Conservation (phyloP, 75 land plant genomes). For the Pinus taeda region DNA sequence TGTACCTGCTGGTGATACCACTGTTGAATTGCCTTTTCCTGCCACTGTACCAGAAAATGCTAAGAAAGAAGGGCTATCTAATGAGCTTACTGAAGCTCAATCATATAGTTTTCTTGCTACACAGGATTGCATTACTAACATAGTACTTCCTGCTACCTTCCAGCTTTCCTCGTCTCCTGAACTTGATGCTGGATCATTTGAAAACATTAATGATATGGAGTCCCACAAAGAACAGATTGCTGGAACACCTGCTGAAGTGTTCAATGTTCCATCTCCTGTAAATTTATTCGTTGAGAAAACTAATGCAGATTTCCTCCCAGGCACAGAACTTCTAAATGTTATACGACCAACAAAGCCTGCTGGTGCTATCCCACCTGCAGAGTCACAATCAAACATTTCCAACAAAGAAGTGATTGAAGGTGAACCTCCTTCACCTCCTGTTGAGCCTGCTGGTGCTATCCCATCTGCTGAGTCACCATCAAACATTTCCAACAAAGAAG, state of each 20-base stretch:
- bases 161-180: neutral
- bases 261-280: neutral
- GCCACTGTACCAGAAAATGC: neutral
- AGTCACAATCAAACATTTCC: neutral
- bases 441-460: conserved; percentile 9
- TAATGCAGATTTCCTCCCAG: neutral
- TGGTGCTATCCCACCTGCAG: neutral
- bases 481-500: neutral
- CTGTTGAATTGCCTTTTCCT: neutral
- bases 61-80: neutral
- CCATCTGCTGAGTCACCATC: neutral
- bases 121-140: neutral
- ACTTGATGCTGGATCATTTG: neutral
- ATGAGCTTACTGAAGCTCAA: neutral
- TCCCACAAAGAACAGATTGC: neutral
- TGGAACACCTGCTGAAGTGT: neutral
- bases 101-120: neutral
- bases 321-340: neutral
- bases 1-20: neutral
- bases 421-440: conserved; percentile 7
- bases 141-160: neutral
- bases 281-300: neutral
- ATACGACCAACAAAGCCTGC: conserved; percentile 10
- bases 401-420: neutral
- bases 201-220: neutral